Evolutionary conservation across 2,329 filamentous ascomycete genomes (phyloP).

Genomic region (Clonostachys rhizophaga): DNA sequence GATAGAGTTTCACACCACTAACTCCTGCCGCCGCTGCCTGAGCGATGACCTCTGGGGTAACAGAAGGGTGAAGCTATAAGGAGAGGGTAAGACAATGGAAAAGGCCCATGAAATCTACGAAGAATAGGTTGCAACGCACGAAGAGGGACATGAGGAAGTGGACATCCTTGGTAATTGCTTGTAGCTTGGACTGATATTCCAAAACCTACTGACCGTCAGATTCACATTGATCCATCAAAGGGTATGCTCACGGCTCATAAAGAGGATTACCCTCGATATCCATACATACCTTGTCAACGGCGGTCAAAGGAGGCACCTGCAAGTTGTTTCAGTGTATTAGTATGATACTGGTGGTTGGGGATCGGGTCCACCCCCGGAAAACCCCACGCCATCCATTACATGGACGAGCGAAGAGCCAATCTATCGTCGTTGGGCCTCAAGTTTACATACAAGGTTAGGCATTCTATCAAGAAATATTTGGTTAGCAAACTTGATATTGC

Average conservation of each 20-base stretch:
- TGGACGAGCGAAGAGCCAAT: too few species aligned
- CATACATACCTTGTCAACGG: conserved; percentile 1
- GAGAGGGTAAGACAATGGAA: too few species aligned
- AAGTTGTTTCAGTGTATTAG: too few species aligned
- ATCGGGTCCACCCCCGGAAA: too few species aligned
- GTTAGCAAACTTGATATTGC: background rate
- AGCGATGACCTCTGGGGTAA: conserved; percentile 65
- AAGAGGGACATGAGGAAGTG: conserved; percentile 73
- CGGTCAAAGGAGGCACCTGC: conserved; percentile 6
- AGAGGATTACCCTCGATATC: background rate
- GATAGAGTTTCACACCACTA: conserved; percentile 68
- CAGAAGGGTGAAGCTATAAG: conserved; percentile 46
- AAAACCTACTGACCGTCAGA: conserved; percentile 34
- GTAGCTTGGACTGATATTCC: conserved; percentile 59
- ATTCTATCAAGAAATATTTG: conserved; percentile 19
- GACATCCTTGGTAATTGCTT: conserved; percentile 55
- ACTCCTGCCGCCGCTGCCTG: conserved; percentile 71
- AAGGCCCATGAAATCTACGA: background rate
- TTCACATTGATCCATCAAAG: too few species aligned
- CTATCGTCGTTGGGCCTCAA: conserved; percentile 11
- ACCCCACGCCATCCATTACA: too few species aligned
- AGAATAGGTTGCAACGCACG: conserved; percentile 19
- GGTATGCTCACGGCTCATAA: too few species aligned
- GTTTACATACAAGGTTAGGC: conserved; percentile 52
- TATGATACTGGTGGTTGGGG: too few species aligned